phyloP scores from a whole-genome alignment of 2,329 filamentous ascomycete genomes.

The Ascochyta pisi region DNA sequence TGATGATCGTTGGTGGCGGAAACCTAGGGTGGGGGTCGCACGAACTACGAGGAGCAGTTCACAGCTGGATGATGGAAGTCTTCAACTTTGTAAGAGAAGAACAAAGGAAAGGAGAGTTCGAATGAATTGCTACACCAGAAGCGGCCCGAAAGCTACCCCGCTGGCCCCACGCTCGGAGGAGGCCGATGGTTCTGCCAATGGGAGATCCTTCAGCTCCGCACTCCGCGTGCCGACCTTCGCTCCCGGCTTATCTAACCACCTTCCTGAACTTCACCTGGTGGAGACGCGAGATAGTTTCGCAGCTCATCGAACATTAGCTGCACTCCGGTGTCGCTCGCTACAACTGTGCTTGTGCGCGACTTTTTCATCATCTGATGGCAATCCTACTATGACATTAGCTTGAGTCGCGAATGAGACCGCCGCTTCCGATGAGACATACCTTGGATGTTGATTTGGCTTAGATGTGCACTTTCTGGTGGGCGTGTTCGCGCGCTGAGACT shows the following conservation, averaged over 20 bases:
- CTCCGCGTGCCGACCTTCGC: background rate
- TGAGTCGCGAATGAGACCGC: background rate
- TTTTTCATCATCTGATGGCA: background rate
- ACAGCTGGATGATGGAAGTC: too few species aligned
- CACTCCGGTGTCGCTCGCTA: background rate
- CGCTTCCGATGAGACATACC: background rate
- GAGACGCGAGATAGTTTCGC: background rate
- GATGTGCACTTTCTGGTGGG: background rate
- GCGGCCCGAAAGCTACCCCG: constrained; percentile 8
- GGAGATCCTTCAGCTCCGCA: constrained; percentile 10
- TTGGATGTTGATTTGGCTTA: background rate
- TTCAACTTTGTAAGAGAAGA: background rate
- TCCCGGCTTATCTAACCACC: constrained; percentile 17
- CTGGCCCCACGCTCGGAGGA: constrained; percentile 16
- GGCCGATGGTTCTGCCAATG: constrained; percentile 12
- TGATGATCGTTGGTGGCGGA: background rate
- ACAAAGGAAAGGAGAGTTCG: background rate
- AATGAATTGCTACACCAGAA: background rate
- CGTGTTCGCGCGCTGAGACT: too few species aligned
- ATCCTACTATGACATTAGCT: background rate
- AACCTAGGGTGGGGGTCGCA: background rate
- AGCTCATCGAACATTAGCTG: background rate
- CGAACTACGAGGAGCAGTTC: background rate
- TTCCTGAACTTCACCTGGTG: constrained; percentile 4
- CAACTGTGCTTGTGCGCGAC: background rate